These are phyloP conservation scores for Penicillium sp. DNA, from an alignment of 2,329 filamentous ascomycete species.

Conservation along the genomic window DNA sequence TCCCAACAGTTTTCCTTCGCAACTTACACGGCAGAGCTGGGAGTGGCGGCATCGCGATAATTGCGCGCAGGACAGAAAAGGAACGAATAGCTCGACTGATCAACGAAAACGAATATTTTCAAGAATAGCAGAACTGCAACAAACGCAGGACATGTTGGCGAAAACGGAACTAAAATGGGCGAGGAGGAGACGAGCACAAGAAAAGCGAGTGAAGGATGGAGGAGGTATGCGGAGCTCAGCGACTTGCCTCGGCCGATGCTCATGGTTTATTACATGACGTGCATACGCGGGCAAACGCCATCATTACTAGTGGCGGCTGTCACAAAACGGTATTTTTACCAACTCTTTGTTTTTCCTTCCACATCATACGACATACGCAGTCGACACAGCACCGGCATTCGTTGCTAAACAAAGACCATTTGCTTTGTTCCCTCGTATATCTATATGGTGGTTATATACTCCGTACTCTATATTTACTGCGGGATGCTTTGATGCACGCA, in stretches of 20 bases:
- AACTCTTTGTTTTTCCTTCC: no score
- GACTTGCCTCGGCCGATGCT: slow-evolving; percentile 2
- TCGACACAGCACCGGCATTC: no score
- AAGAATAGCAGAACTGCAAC: slow-evolving; percentile 1
- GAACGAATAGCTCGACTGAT: background rate
- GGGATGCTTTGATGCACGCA: no score
- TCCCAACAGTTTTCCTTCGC: background rate
- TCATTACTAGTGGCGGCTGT: background rate
- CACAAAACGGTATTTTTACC: background rate
- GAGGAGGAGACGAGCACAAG: background rate
- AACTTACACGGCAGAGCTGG: slow-evolving; percentile 6
- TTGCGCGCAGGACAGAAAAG: background rate
- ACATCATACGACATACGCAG: no score
- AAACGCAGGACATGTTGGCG: slow-evolving; percentile 2
- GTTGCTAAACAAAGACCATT: no score
- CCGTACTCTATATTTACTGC: no score
- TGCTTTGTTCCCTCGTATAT: no score
- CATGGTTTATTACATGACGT: background rate
- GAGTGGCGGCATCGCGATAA: slow-evolving; percentile 9
- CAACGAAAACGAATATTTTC: background rate
- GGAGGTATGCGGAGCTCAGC: background rate
- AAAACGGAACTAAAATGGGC: background rate
- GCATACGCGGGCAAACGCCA: background rate
- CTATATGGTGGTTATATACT: no score
- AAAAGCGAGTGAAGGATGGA: background rate